Evolutionary conservation across 108 stramenopile species (phyloP).

Genomic region (Skeletonema menzelii): DNA sequence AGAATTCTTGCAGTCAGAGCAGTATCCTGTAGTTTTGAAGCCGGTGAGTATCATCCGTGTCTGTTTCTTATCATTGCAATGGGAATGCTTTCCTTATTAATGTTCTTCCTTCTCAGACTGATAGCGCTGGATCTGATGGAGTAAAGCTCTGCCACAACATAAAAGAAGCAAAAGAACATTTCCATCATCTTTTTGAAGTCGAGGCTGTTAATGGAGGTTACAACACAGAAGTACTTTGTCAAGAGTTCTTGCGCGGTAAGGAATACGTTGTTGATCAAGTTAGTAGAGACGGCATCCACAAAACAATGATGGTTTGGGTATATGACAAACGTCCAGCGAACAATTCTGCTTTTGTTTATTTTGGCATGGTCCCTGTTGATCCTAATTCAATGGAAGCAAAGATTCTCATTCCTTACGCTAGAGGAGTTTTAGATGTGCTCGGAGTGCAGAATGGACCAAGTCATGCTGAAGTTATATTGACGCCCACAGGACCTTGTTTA

Average conservation of each 20-base stretch:
- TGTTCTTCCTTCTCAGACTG: constrained; percentile 2
- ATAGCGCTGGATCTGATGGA: constrained; percentile 66
- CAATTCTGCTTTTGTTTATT: constrained; percentile 85
- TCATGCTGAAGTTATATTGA: constrained; percentile 81
- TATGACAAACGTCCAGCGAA: constrained; percentile 89
- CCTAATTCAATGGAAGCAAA: constrained; percentile 73
- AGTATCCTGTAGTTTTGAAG: constrained; percentile 50
- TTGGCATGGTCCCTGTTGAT: constrained; percentile 76
- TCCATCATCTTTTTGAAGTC: constrained; percentile 49
- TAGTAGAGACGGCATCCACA: constrained; percentile 82
- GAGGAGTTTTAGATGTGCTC: constrained; percentile 75
- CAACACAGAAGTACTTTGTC: constrained; percentile 63
- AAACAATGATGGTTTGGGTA: constrained; percentile 85
- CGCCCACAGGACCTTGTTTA: constrained; percentile 79
- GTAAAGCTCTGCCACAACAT: constrained; percentile 46
- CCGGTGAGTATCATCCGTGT: constrained; percentile 9
- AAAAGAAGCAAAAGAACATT: constrained; percentile 59
- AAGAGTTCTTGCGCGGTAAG: constrained; percentile 81
- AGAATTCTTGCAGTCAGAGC: constrained; percentile 35
- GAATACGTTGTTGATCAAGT: constrained; percentile 58
- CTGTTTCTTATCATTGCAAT: too few relatives aligned
- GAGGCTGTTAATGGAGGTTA: constrained; percentile 32
- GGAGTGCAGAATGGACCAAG: constrained; percentile 66
- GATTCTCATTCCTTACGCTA: constrained; percentile 81
- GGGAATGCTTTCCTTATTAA: too few relatives aligned